Percentiles rank a stretch among this genome's conserved stretches.
Evolutionary conservation across 2,329 filamentous ascomycete genomes (phyloP).

Genomic region (Fusarium praegraminearum): DNA sequence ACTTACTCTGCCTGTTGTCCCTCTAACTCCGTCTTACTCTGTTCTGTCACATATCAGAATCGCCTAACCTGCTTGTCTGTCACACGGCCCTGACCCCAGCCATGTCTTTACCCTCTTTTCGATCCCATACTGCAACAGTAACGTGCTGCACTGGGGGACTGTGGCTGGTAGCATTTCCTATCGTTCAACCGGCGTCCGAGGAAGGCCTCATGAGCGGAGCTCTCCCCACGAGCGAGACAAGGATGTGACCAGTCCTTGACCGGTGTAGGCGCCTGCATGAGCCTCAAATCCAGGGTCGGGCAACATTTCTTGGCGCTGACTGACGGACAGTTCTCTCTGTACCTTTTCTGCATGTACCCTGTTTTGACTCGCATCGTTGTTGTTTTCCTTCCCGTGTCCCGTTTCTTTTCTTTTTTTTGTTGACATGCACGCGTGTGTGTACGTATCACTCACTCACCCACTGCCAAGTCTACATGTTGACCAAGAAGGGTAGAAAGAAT

Average conservation of each 20-base stretch:
- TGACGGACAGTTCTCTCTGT: neutral
- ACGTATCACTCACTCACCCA: neutral
- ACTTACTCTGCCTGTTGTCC: neutral
- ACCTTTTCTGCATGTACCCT: neutral
- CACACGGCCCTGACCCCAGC: constrained; percentile 6
- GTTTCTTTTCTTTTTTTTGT: neutral
- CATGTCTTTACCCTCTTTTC: neutral
- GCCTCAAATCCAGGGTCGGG: constrained; percentile 25
- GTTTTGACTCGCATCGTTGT: neutral
- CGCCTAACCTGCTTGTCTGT: neutral
- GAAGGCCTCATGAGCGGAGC: constrained; percentile 38
- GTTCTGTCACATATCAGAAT: constrained; percentile 35
- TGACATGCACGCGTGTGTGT: neutral
- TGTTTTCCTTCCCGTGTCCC: neutral
- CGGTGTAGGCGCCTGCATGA: constrained; percentile 38
- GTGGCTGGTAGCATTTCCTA: constrained; percentile 3
- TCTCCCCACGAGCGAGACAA: neutral
- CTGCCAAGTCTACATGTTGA: neutral
- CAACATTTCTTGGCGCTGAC: constrained; percentile 12
- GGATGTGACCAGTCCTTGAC: constrained; percentile 20
- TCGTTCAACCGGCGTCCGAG: constrained; percentile 28
- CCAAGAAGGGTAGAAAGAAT: neutral
- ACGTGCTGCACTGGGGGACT: neutral
- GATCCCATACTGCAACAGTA: neutral
- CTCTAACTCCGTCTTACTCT: neutral